These are phyloP conservation scores for Nigrograna mackinnonii DNA, from an alignment of 2,329 filamentous ascomycete genomes.

Conservation along the genomic window DNA sequence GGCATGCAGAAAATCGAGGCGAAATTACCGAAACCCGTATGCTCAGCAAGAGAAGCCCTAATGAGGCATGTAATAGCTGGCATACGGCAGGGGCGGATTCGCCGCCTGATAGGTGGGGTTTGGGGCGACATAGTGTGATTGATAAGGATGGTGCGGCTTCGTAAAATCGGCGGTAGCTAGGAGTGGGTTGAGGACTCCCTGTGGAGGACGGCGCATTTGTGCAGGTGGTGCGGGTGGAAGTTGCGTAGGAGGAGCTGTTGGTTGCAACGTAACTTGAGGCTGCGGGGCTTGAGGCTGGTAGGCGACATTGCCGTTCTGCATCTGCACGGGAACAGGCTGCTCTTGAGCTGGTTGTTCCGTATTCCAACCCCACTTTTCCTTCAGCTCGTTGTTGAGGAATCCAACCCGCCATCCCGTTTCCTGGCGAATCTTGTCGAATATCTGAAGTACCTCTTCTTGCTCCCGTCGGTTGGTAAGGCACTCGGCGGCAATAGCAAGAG, in stretches of 20 bases:
- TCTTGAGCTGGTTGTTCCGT: conserved; percentile 38
- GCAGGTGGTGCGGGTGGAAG: conserved; percentile 16
- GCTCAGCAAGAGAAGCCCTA: no score
- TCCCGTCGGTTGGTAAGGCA: conserved; percentile 70
- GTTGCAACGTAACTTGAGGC: conserved; percentile 18
- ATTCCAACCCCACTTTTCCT: conserved; percentile 77
- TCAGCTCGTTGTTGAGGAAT: conserved; percentile 73
- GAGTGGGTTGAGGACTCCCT: conserved; percentile 69
- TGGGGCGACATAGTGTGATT: conserved; percentile 77
- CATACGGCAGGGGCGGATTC: background rate
- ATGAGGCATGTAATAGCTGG: conserved; percentile 1
- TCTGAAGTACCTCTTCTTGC: conserved; percentile 78
- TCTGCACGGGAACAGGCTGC: conserved; percentile 5
- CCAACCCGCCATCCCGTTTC: conserved; percentile 80
- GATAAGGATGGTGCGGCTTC: conserved; percentile 78
- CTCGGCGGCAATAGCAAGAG: conserved; percentile 76
- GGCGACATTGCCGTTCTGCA: conserved; percentile 23
- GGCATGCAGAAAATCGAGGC: no score
- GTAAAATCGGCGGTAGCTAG: conserved; percentile 74
- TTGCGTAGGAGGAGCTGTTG: conserved; percentile 17
- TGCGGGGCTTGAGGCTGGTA: conserved; percentile 22
- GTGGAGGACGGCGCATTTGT: conserved; percentile 37
- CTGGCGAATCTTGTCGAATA: conserved; percentile 74
- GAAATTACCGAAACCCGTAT: no score
- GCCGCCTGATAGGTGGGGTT: conserved; percentile 48